phyloP scores from a whole-genome alignment of 257 asterid genomes.

The Striga asiatica region DNA sequence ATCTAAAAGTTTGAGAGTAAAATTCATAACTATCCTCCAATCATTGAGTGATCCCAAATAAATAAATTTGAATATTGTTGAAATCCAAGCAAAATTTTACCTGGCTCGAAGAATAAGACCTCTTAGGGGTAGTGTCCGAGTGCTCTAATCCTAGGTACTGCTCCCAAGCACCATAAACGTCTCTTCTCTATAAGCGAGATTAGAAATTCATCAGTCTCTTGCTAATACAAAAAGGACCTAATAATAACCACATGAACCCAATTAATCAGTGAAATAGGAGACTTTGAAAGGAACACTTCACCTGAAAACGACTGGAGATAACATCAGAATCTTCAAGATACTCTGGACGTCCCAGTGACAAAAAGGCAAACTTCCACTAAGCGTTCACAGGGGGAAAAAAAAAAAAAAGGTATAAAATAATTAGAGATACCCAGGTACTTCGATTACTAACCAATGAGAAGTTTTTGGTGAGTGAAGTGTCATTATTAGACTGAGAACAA shows the following conservation, averaged over 20 bases:
- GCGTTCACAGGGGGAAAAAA: slow-evolving; percentile 9
- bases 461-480: background rate
- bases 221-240: background rate
- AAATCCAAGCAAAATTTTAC: slow-evolving; percentile 15
- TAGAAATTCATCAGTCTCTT: slow-evolving; percentile 1
- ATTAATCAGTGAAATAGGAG: background rate
- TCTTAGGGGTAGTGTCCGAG: slow-evolving; percentile 57
- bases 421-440: background rate
- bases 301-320: slow-evolving; percentile 69
- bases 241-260: slow-evolving; percentile 7
- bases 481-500: background rate
- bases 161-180: slow-evolving; percentile 76
- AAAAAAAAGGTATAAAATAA: no score
- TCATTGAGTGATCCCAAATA: background rate
- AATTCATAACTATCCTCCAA: background rate
- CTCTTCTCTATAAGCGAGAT: slow-evolving; percentile 44
- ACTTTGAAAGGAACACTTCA: slow-evolving; percentile 10
- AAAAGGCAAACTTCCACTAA: slow-evolving; percentile 73
- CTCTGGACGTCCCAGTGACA: slow-evolving; percentile 65
- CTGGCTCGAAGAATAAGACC: slow-evolving; percentile 54
- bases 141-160: slow-evolving; percentile 80
- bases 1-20: no score
- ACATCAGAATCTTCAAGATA: slow-evolving; percentile 61
- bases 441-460: background rate
- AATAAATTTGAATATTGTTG: no score